Percentiles rank a stretch among this genome's conserved stretches.
Evolutionary conservation across 306 rosid genomes (phyloP).

Genomic region (Corylus americana): DNA sequence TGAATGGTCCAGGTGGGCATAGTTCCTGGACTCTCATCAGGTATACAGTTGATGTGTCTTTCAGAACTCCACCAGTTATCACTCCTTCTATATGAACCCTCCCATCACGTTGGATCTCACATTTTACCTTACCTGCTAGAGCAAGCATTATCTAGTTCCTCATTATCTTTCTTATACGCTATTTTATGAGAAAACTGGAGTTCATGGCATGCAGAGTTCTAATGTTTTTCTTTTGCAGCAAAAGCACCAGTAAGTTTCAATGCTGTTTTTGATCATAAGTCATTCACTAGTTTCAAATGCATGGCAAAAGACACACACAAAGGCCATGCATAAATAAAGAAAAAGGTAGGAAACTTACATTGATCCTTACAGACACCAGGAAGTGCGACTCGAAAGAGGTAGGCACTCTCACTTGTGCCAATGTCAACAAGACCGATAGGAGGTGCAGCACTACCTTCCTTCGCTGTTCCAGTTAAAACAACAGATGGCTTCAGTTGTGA

Average conservation of each 20-base stretch:
- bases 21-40: slow-evolving; percentile 56
- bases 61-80: slow-evolving; percentile 36
- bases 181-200: not conserved
- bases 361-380: slow-evolving; percentile 52
- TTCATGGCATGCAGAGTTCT: not conserved
- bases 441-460: slow-evolving; percentile 45
- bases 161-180: not conserved
- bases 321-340: not conserved
- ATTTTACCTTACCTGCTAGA: slow-evolving; percentile 41
- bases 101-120: slow-evolving; percentile 49
- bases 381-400: slow-evolving; percentile 54
- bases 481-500: slow-evolving; percentile 37
- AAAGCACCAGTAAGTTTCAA: not conserved
- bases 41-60: slow-evolving; percentile 33
- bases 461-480: slow-evolving; percentile 51
- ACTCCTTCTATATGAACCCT: slow-evolving; percentile 56
- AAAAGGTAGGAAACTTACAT: slow-evolving; percentile 23
- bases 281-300: not conserved
- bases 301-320: not conserved
- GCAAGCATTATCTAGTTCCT: slow-evolving; percentile 1
- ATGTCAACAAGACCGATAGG: slow-evolving; percentile 55
- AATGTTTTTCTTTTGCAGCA: not conserved
- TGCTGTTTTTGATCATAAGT: not conserved
- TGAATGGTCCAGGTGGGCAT: slow-evolving; percentile 49
- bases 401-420: slow-evolving; percentile 53